Evolutionary conservation across 306 rosid genomes (phyloP).

Genomic region (Chamaecrista fasciculata): DNA sequence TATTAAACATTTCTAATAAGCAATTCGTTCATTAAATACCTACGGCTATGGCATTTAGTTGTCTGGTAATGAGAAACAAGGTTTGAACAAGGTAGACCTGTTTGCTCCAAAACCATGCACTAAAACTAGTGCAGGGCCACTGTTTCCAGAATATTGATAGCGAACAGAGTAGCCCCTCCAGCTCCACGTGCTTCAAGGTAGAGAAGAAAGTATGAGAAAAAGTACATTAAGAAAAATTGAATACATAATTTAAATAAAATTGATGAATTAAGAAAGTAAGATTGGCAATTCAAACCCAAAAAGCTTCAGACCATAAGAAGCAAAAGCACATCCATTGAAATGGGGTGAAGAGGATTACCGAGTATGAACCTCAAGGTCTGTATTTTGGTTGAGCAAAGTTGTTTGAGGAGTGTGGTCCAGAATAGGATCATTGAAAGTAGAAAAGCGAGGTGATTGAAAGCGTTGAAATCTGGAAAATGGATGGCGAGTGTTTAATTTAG

Average conservation of each 20-base stretch:
- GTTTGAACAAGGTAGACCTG: slow-evolving; percentile 59
- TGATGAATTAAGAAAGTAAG: not conserved
- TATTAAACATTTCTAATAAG: not conserved
- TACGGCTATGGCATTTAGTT: slow-evolving; percentile 33
- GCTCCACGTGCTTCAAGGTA: slow-evolving; percentile 60
- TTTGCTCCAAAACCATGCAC: slow-evolving; percentile 98
- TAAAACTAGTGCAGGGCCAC: slow-evolving; percentile 76
- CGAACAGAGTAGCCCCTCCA: slow-evolving; percentile 89
- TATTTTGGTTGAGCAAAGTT: slow-evolving; percentile 19
- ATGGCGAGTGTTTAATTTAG: slow-evolving; percentile 1
- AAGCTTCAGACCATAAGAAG: not conserved
- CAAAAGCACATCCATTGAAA: not conserved
- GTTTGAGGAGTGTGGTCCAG: slow-evolving; percentile 25
- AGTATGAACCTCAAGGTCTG: slow-evolving; percentile 52
- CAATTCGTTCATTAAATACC: slow-evolving; percentile 41
- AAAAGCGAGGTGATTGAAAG: slow-evolving; percentile 32
- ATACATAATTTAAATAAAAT: not conserved
- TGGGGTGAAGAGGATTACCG: slow-evolving; percentile 41
- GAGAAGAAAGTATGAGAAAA: not conserved
- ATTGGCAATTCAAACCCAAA: not conserved
- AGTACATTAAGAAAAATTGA: not conserved
- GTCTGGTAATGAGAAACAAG: slow-evolving; percentile 49
- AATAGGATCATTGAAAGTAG: slow-evolving; percentile 36
- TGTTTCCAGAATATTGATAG: slow-evolving; percentile 67
- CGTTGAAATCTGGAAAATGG: not conserved